Evolutionary conservation across 2,329 filamentous ascomycete species (phyloP).

Genomic region (Trichoderma simmonsii): DNA sequence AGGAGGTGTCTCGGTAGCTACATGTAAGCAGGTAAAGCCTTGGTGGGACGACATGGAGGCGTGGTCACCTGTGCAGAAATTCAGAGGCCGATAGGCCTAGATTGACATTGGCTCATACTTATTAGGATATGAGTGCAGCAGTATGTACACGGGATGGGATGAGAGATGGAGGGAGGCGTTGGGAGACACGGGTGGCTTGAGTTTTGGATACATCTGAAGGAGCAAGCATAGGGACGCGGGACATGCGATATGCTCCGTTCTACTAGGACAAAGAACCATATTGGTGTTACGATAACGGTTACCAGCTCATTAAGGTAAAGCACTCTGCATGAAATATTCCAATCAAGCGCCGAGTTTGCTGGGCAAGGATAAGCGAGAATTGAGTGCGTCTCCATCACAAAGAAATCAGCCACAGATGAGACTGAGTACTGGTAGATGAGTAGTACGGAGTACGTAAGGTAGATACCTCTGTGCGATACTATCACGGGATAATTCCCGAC

Average conservation of each 20-base stretch:
- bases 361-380: background rate
- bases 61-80: slow-evolving; percentile 9
- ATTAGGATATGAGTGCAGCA: background rate
- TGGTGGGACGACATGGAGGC: slow-evolving; percentile 10
- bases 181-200: background rate
- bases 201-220: background rate
- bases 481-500: background rate
- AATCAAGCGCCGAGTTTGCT: background rate
- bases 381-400: background rate
- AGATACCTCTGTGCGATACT: background rate
- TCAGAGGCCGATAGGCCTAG: background rate
- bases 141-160: background rate
- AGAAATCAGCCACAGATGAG: background rate
- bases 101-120: background rate
- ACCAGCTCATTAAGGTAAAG: background rate
- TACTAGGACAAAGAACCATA: background rate
- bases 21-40: background rate
- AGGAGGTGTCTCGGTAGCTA: slow-evolving; percentile 1
- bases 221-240: background rate
- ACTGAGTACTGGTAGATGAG: background rate
- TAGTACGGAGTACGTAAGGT: background rate
- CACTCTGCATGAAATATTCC: background rate
- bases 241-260: background rate
- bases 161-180: background rate
- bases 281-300: background rate